Evolutionary conservation across 352 stramenopile genomes (phyloP).

Genomic region (Nothophytophthora sp.): DNA sequence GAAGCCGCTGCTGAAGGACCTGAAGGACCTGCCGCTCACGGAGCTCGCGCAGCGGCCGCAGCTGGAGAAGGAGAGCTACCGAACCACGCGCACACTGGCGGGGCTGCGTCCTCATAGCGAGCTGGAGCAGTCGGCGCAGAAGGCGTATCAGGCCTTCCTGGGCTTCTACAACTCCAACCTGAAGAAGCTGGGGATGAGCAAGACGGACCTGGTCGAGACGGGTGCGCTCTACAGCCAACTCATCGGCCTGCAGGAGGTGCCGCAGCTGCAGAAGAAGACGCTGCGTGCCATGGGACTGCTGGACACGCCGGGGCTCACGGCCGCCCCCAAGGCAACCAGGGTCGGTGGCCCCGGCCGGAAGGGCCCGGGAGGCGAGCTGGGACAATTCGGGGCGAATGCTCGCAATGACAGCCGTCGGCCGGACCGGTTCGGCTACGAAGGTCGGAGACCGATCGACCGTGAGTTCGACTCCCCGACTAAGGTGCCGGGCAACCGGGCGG

Average conservation of each 20-base stretch:
- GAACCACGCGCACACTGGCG: conserved; percentile 34
- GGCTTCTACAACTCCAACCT: conserved; percentile 94
- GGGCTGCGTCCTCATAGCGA: conserved; percentile 38
- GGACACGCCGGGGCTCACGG: conserved; percentile 60
- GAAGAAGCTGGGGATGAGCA: conserved; percentile 54
- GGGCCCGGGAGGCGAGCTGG: conserved; percentile 8
- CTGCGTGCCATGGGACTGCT: conserved; percentile 84
- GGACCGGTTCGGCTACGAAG: neutral
- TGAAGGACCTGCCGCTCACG: conserved; percentile 66
- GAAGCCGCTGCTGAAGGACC: conserved; percentile 63
- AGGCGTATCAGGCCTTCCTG: conserved; percentile 94
- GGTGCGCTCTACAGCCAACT: conserved; percentile 65
- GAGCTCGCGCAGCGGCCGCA: conserved; percentile 26
- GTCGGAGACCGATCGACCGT: neutral
- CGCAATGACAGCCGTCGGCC: conserved; percentile 1
- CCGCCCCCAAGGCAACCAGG: conserved; percentile 8
- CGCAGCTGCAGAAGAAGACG: conserved; percentile 82
- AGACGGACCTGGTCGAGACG: conserved; percentile 68
- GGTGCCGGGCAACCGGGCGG: neutral
- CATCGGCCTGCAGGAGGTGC: conserved; percentile 65
- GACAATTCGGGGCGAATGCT: conserved; percentile 13
- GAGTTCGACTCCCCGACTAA: neutral
- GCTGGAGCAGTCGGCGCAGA: conserved; percentile 69
- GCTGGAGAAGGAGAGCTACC: conserved; percentile 25
- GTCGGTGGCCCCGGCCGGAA: conserved; percentile 5